Evolutionary conservation across 176 grass and related monocot species (phyloP), one percentile per base, ranked within the genome.

Genomic region (Miscanthus lutarioriparius): DNA sequence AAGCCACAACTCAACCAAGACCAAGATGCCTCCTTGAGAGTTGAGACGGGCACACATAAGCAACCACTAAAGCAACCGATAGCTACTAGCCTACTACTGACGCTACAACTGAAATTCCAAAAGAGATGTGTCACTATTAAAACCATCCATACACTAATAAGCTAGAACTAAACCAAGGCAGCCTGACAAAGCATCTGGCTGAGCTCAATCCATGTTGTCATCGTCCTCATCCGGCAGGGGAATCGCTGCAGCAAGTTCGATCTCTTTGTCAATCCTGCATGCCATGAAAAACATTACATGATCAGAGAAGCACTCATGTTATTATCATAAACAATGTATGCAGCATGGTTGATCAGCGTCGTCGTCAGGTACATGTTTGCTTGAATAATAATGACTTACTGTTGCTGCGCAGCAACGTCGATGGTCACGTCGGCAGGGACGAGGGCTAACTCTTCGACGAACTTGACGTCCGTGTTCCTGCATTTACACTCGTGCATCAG

Each of bases 201-300:
- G 64, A 72, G 80, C 74, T 88, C 67, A 84, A 22, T 79, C 58
- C 87, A 88, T 88, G 33, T 27, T 56, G 3, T 91, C 93, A 26
- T 92, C 90, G 1, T 95, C 88, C 13, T 87, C 88, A 30, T 95
- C 93, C 13, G 93, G 93, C 48, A 95, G 88, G 44, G 88, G 93
- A 70, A 92, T 74, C 0, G 83, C 77, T 6, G 88, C 88, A 17
- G 90, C 93, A 11, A 77, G 80, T 30, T 77, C 43, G 64, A 95
- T 64, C 45, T 95, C 93, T 38, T 70, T 67, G 19, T 92, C 93
- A 64, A 92, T 74, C 80, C 90, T 92, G 67, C 63, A 79, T 25
- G 68, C 11, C 15, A 80, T 14, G 44, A 23, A 30, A 40, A 39
- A 41, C 26, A 83, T 71, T 6, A 8, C 73, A 75, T 36, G 11